Conservation (phyloP, 768 basidiomycete genomes). For the Mycena indigotica region DNA sequence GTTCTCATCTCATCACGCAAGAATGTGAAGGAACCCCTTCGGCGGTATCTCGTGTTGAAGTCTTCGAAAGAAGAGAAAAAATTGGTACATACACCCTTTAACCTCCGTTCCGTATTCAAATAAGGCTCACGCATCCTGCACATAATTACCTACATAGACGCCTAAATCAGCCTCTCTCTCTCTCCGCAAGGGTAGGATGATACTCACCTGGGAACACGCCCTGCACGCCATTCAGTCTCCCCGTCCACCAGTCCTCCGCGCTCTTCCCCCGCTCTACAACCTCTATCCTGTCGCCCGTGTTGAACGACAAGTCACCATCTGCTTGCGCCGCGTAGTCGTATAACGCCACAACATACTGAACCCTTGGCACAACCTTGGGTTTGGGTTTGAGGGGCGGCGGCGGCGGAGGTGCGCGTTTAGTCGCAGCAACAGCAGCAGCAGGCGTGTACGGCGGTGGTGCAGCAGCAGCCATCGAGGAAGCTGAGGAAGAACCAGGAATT, state of each 20-base stretch:
- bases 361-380: constrained; percentile 64
- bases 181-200: neutral
- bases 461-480: constrained; percentile 32
- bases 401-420: constrained; percentile 82
- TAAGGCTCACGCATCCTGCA: constrained; percentile 50
- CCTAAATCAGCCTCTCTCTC: neutral
- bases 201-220: constrained; percentile 86
- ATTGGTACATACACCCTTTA: no score
- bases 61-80: no score
- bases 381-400: constrained; percentile 92
- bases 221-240: constrained; percentile 74
- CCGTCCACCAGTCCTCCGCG: constrained; percentile 98
- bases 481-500: constrained; percentile 41
- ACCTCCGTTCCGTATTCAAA: no score
- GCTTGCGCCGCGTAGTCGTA: constrained; percentile 96
- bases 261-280: constrained; percentile 80
- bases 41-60: no score
- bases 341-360: constrained; percentile 84
- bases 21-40: neutral
- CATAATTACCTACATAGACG: constrained; percentile 58
- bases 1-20: neutral
- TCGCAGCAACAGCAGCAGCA: constrained; percentile 33
- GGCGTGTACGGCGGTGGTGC: constrained; percentile 54
- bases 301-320: constrained; percentile 90
- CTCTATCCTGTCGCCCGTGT: constrained; percentile 87